Evolutionary conservation across 331 rosid species (phyloP).

Genomic region (Quercus phellos): DNA sequence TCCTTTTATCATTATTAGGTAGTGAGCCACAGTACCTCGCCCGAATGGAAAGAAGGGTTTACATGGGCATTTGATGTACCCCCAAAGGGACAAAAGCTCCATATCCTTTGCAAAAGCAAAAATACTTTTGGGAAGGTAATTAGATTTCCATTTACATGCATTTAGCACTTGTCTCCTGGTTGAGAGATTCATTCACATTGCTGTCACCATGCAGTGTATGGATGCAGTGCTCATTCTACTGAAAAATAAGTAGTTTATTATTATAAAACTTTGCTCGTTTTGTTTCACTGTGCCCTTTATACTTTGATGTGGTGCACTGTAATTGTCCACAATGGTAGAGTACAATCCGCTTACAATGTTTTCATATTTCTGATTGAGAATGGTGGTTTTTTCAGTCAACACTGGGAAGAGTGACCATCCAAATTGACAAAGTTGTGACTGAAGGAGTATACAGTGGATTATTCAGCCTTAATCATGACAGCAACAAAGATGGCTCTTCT

Average conservation of each 20-base stretch:
- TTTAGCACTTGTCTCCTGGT: not conserved
- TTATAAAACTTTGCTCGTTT: not conserved
- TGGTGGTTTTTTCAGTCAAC: conserved; percentile 55
- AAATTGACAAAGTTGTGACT: conserved; percentile 85
- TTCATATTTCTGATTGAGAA: conserved; percentile 21
- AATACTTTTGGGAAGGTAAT: conserved; percentile 94
- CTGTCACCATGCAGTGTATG: not conserved
- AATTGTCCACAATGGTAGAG: not conserved
- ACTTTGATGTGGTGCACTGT: not conserved
- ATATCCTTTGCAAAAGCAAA: conserved; percentile 95
- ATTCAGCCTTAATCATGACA: conserved; percentile 86
- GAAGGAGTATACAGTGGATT: conserved; percentile 94
- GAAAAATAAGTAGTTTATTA: not conserved
- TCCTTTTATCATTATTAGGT: conserved; percentile 43
- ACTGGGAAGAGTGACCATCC: conserved; percentile 91
- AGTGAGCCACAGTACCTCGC: conserved; percentile 73
- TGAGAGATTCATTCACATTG: not conserved
- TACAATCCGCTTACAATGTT: not conserved
- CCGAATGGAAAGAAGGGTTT: conserved; percentile 98
- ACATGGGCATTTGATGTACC: conserved; percentile 95
- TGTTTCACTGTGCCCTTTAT: not conserved
- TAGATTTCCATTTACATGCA: conserved; percentile 7
- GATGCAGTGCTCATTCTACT: not conserved
- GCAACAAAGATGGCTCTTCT: conserved; percentile 91
- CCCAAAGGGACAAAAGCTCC: conserved; percentile 92